Evolutionary conservation across 768 basidiomycete genomes (phyloP).

Genomic region (Suillus decipiens): DNA sequence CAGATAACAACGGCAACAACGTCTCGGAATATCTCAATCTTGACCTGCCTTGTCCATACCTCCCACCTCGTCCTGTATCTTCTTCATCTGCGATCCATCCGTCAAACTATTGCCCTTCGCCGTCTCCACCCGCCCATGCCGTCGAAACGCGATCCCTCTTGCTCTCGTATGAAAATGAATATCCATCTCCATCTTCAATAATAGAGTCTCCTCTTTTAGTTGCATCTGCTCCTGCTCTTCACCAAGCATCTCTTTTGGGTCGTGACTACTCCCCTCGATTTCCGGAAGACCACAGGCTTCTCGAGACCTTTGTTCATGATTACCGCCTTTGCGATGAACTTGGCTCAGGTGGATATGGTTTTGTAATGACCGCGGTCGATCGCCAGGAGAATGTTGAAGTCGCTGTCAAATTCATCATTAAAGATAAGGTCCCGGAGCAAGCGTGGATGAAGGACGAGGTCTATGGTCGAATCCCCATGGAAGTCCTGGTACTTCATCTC

Average conservation of each 20-base stretch:
- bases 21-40: constrained; percentile 1
- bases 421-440: constrained; percentile 59
- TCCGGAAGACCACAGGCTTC: constrained; percentile 59
- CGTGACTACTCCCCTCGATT: constrained; percentile 51
- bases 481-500: constrained; percentile 74
- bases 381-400: constrained; percentile 64
- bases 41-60: neutral
- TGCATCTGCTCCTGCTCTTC: constrained; percentile 5
- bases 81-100: neutral
- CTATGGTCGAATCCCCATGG: constrained; percentile 71
- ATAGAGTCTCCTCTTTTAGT: constrained; percentile 9
- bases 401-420: constrained; percentile 95
- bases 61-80: neutral
- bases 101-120: neutral
- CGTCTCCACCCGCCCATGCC: neutral
- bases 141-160: constrained; percentile 24
- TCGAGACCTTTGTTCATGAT: constrained; percentile 55
- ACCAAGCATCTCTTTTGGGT: constrained; percentile 18
- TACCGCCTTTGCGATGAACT: constrained; percentile 76
- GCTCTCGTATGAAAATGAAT: constrained; percentile 18
- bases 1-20: neutral
- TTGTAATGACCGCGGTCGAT: constrained; percentile 86
- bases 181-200: constrained; percentile 7
- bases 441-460: constrained; percentile 58
- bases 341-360: constrained; percentile 92